Conservation (phyloP, 768 basidiomycete species). For the Lactarius evosmus region DNA sequence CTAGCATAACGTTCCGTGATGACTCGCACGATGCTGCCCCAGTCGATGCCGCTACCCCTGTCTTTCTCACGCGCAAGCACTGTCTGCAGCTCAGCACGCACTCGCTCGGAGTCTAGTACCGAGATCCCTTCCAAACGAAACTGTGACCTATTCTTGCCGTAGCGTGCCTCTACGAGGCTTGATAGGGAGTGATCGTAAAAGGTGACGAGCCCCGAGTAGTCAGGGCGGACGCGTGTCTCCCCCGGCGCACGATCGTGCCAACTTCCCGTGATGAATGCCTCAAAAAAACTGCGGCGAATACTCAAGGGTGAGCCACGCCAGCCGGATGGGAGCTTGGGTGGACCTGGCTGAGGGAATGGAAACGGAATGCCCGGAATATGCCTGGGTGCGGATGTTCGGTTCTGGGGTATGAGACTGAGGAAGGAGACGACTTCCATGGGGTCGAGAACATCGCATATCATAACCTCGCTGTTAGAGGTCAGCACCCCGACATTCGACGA, state of each 20-base stretch:
- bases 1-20: constrained; percentile 43
- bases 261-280: constrained; percentile 37
- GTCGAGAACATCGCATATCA: constrained; percentile 6
- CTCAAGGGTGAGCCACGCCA: constrained; percentile 22
- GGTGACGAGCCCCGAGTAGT: constrained; percentile 42
- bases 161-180: constrained; percentile 36
- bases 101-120: constrained; percentile 30
- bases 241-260: constrained; percentile 46
- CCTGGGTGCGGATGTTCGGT: neutral
- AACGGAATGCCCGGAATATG: neutral
- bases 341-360: neutral
- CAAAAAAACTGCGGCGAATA: neutral
- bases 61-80: constrained; percentile 28
- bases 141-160: constrained; percentile 35
- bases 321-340: constrained; percentile 19
- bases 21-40: constrained; percentile 39
- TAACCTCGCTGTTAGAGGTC: constrained; percentile 8
- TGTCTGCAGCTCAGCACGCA: constrained; percentile 29
- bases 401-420: constrained; percentile 13
- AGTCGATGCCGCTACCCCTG: constrained; percentile 40
- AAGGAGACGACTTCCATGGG: constrained; percentile 21
- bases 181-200: constrained; percentile 43
- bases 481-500: neutral
- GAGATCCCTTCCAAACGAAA: constrained; percentile 39
- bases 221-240: constrained; percentile 42